These are phyloP conservation scores for Sarocladium oryzae DNA, from an alignment of 2,329 filamentous ascomycete species.

Conservation along the genomic window DNA sequence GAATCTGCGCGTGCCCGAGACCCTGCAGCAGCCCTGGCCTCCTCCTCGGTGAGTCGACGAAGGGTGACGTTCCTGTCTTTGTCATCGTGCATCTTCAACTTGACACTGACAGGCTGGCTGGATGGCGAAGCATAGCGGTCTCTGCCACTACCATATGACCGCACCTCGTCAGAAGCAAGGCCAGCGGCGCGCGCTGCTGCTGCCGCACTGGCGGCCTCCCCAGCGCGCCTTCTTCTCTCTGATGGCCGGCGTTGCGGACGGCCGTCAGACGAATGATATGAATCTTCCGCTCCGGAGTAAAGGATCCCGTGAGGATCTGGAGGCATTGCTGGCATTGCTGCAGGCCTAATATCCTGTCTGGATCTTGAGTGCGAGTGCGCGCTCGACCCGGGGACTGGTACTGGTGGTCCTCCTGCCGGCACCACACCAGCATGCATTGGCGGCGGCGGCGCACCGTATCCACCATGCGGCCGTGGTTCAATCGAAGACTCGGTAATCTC, in stretches of 20 bases:
- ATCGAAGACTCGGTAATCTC: constrained; percentile 30
- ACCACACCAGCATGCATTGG: constrained; percentile 16
- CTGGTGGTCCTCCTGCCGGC: not conserved
- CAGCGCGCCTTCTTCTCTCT: constrained; percentile 39
- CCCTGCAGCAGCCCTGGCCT: constrained; percentile 39
- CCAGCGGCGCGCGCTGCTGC: constrained; percentile 41
- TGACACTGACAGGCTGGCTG: constrained; percentile 48
- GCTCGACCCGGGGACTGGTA: constrained; percentile 12
- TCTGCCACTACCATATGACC: constrained; percentile 24
- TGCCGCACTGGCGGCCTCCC: constrained; percentile 38
- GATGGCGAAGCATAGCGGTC: constrained; percentile 33
- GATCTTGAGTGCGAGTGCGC: constrained; percentile 33
- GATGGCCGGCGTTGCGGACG: constrained; percentile 36
- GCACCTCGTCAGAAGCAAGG: constrained; percentile 42
- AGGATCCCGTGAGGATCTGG: constrained; percentile 41
- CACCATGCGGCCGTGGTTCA: constrained; percentile 19
- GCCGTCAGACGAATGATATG: constrained; percentile 25
- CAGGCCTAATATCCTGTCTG: constrained; percentile 29
- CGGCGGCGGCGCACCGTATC: constrained; percentile 14
- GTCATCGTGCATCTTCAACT: constrained; percentile 55
- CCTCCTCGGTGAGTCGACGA: constrained; percentile 54
- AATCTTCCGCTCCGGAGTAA: constrained; percentile 23
- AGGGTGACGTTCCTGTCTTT: constrained; percentile 55
- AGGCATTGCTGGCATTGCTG: constrained; percentile 50
- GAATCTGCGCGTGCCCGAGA: constrained; percentile 41